Evolutionary conservation across 805 yeast genomes (phyloP).

Genomic region (Pichia gijzeniarum): DNA sequence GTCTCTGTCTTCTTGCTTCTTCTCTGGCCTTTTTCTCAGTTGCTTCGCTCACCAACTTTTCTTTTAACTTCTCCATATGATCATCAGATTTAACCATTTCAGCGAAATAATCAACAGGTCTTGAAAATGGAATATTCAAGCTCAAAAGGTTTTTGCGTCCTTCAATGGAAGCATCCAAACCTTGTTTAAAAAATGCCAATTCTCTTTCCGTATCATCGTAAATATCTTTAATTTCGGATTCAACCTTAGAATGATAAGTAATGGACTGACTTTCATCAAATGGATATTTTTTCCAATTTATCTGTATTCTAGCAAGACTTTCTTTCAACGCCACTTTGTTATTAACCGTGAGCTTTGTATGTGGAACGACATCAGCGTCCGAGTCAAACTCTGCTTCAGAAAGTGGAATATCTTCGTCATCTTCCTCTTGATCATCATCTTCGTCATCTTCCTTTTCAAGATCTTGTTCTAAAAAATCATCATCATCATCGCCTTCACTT

Average conservation of each 20-base stretch:
- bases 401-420: slow-evolving; percentile 76
- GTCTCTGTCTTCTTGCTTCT: slow-evolving; percentile 91
- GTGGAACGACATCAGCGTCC: slow-evolving; percentile 91
- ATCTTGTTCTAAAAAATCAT: slow-evolving; percentile 21
- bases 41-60: slow-evolving; percentile 69
- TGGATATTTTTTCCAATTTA: slow-evolving; percentile 58
- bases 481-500: slow-evolving; percentile 38
- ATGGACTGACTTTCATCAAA: slow-evolving; percentile 83
- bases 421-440: slow-evolving; percentile 41
- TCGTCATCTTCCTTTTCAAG: slow-evolving; percentile 36
- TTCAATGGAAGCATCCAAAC: slow-evolving; percentile 70
- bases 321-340: slow-evolving; percentile 78
- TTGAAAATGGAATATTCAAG: slow-evolving; percentile 76
- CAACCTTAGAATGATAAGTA: slow-evolving; percentile 54
- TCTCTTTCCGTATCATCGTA: slow-evolving; percentile 96
- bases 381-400: slow-evolving; percentile 91
- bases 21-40: slow-evolving; percentile 81
- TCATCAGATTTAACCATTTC: slow-evolving; percentile 98
- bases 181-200: slow-evolving; percentile 91
- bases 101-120: slow-evolving; percentile 95
- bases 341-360: slow-evolving; percentile 82
- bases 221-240: slow-evolving; percentile 69
- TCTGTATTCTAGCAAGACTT: slow-evolving; percentile 56
- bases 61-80: slow-evolving; percentile 92
- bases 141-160: slow-evolving; percentile 63